Percentiles rank a stretch among this genome's conserved stretches.
These are phyloP conservation scores for Anaeromyces robustus DNA, from an alignment of 192 early-diverging fungal species.

Conservation along the genomic window DNA sequence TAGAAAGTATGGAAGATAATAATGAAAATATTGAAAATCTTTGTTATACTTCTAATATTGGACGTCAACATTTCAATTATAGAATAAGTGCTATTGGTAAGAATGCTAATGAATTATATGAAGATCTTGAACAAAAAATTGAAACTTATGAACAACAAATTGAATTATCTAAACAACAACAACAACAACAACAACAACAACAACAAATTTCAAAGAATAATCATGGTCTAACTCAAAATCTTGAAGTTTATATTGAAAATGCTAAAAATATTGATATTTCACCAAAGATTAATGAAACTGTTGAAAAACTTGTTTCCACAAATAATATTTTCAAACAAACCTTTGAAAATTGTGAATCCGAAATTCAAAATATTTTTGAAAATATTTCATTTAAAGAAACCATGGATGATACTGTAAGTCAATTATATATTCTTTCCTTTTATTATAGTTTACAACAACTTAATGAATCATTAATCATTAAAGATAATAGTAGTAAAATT, in stretches of 20 bases:
- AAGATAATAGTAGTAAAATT: neutral
- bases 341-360: neutral
- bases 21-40: neutral
- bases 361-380: neutral
- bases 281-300: neutral
- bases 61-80: neutral
- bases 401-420: neutral
- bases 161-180: too few relatives aligned
- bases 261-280: neutral
- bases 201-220: neutral
- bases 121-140: neutral
- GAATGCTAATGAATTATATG: neutral
- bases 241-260: neutral
- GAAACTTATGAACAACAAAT: neutral
- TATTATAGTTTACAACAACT: neutral
- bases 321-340: neutral
- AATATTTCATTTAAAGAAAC: neutral
- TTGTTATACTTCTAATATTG: neutral
- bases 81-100: constrained; percentile 5
- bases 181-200: neutral
- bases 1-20: neutral
- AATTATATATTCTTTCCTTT: neutral
- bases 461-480: neutral
- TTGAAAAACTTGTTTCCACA: neutral
- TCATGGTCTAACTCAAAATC: neutral